Conservation (phyloP, 2,329 filamentous ascomycete species). For the Trichoderma aggressivum region DNA sequence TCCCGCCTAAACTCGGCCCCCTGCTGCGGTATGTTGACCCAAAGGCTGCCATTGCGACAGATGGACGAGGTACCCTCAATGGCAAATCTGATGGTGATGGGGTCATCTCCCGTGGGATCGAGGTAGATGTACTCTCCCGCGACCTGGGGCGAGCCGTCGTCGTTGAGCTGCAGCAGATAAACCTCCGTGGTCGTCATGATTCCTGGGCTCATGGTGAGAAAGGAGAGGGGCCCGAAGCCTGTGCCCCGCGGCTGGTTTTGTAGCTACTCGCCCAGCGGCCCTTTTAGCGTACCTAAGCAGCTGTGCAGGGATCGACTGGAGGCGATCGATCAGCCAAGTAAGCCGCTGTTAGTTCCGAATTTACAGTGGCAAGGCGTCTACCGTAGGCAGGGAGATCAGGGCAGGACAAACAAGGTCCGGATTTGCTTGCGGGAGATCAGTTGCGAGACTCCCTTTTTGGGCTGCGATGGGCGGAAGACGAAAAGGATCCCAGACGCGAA, state of each 20-base stretch:
- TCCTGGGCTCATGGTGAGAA: slow-evolving; percentile 52
- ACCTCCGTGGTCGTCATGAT: slow-evolving; percentile 68
- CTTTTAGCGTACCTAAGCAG: slow-evolving; percentile 8
- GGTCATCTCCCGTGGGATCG: slow-evolving; percentile 67
- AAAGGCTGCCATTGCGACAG: slow-evolving; percentile 88
- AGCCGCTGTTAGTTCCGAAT: background rate
- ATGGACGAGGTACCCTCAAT: slow-evolving; percentile 95
- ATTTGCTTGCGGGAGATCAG: background rate
- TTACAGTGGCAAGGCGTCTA: background rate
- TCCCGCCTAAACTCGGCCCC: slow-evolving; percentile 73
- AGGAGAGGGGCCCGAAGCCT: slow-evolving; percentile 23
- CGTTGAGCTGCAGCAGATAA: slow-evolving; percentile 85
- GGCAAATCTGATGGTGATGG: slow-evolving; percentile 79
- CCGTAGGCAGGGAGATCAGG: background rate
- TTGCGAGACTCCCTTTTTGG: background rate
- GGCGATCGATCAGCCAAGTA: background rate
- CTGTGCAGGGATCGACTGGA: background rate
- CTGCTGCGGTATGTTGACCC: slow-evolving; percentile 88
- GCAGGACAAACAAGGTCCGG: background rate
- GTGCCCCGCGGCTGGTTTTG: slow-evolving; percentile 23
- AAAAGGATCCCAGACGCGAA: background rate
- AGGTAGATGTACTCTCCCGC: slow-evolving; percentile 89
- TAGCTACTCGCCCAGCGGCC: slow-evolving; percentile 2
- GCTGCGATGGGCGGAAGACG: background rate
- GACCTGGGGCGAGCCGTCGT: slow-evolving; percentile 88